These are phyloP conservation scores for Cystofilobasidium capitatum DNA, from an alignment of 768 basidiomycete genomes.

Conservation along the genomic window DNA sequence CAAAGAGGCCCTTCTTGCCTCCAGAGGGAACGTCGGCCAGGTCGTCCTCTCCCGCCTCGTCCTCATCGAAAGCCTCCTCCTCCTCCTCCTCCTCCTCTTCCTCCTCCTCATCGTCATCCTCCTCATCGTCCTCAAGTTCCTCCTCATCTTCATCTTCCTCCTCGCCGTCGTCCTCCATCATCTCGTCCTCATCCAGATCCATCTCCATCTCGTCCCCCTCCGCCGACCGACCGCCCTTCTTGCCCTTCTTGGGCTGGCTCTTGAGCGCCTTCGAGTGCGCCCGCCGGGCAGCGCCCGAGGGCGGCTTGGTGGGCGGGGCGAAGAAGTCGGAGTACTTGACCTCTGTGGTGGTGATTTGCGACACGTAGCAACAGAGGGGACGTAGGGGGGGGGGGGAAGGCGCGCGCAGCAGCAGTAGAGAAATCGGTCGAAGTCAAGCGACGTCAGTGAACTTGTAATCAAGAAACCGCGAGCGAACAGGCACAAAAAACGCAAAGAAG, in stretches of 20 bases:
- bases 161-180: slow-evolving; percentile 36
- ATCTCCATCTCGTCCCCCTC: slow-evolving; percentile 28
- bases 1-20: slow-evolving; percentile 69
- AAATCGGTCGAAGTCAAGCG: not conserved
- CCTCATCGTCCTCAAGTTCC: slow-evolving; percentile 28
- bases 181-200: slow-evolving; percentile 32
- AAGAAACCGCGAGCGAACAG: not conserved
- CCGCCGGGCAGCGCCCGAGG: slow-evolving; percentile 10
- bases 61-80: slow-evolving; percentile 27
- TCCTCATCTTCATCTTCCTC: slow-evolving; percentile 35
- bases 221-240: slow-evolving; percentile 9
- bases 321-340: slow-evolving; percentile 41
- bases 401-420: not conserved
- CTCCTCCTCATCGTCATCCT: slow-evolving; percentile 21
- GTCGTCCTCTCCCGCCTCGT: slow-evolving; percentile 28
- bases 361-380: not conserved
- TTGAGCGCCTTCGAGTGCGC: slow-evolving; percentile 11
- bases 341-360: no score
- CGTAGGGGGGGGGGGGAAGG: not conserved
- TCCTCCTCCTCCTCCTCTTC: slow-evolving; percentile 38
- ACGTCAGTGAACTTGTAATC: no score
- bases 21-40: slow-evolving; percentile 28
- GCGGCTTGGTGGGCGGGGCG: slow-evolving; percentile 33
- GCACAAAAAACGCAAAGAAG: not conserved
- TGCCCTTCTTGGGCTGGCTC: slow-evolving; percentile 24